Base-by-base conservation (phyloP, 306 rosid species). In the Trichosanthes truncata region DNA sequence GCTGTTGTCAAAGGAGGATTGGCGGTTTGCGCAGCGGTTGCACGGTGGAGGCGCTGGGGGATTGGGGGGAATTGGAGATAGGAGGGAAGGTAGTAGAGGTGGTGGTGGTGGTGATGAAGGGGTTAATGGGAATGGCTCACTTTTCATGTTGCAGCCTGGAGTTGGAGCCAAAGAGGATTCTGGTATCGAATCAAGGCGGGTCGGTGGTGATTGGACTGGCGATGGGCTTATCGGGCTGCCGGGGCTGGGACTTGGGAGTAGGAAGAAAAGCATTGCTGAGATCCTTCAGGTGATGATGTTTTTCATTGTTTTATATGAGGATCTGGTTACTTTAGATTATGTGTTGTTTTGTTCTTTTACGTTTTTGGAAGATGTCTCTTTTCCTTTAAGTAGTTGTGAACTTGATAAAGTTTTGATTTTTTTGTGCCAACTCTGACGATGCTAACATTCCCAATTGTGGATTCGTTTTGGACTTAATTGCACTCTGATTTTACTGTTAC, bases 191-290 rank as follows among this genome's bases (percentile, higher is more conserved):
- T 63, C 72, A 0, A 83, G 82, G 81, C 82, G 76, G 49, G 82
- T 66, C 8, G 51, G 77, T 23, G 78, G 80, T 3, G 87, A 84
- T 83, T 83, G 90, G 88, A 83, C 82, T n/a, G 86, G 79, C 3
- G 88, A 85, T 76, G 90, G 90, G 33, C 71, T 87, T 78, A 87
- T 87, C 55, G 90, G 90, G 52, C 74, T 87, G 79, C 84, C 89
- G 3, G 86, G 84, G 18, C 79, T 87, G 72, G 90, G 90, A 40
- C 88, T 87, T 62, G 88, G 86, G 60, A 77, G 86, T 53, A 80
- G 85, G 81, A 87, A 83, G 86, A 87, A 87, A 81, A 85, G 86
- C 80, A 76, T 87, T 53, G 84, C 85, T 1, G 90, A 87, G 80
- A 84, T 87, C 71, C 65, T 87, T 79, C 90, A 87, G 90, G 90